Evolutionary conservation across 441 rosid genomes (phyloP), one percentile per base, ranked within the genome.

Genomic region (Populus trichocarpa): DNA sequence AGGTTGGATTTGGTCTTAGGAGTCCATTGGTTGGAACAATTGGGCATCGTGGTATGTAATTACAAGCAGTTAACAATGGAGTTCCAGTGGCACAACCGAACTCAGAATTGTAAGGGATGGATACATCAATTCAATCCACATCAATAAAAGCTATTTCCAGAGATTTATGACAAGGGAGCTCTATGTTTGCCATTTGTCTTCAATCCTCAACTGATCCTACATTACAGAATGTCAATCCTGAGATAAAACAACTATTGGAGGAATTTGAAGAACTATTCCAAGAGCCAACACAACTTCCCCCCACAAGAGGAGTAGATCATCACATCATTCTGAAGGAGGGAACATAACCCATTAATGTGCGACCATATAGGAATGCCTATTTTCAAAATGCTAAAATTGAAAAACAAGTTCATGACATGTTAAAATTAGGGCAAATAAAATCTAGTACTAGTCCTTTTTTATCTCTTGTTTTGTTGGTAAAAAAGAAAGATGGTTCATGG

Each of bases 341-440:
- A n/a, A 22, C n/a, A 0, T 0, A 30, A 2, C 53, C 33, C 16
- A 30, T 63, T 0, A 64, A 74, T 18, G 13, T 74, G 6, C 6
- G 57, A 6, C 77, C 36, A 0, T 74, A 74, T 36, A 61, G 33
- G 33, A 22, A 74, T 22, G 12, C 33, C 2, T n/a, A 61, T 0
- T 74, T 30, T 13, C 59, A 74, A 35, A 74, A 74, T 16, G 69
- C 13, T n/a, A 12, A 63, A 22, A 64, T 61, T n/a, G 69, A 63
- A 25, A 33, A 74, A 74, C 53, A 59, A 36, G 77, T 74, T 57
- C 14, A 57, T 57, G 69, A 61, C 50, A 59, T 73, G 76, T 22
- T 73, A 3, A 16, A 59, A 18, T 36, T 7, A 0, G 69, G 77
- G 20, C 2, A 63, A 3, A 74, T 74, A 3, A 6, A 46, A 36